These are phyloP conservation scores for Hypoxylon sp. DNA, from an alignment of 2,329 filamentous ascomycete species.

Conservation along the genomic window DNA sequence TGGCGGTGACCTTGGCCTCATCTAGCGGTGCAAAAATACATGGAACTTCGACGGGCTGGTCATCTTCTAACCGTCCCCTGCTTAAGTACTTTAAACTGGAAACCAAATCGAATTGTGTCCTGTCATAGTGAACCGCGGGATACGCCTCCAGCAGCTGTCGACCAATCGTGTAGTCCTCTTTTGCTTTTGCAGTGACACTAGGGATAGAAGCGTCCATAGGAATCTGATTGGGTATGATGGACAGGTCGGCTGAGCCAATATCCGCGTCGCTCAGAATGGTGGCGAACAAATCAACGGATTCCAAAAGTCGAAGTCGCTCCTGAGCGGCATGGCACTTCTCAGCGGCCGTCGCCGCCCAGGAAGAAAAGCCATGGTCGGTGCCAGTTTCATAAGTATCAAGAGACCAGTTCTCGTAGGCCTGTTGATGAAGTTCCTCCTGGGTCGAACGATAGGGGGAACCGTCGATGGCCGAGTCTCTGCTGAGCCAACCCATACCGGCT, in stretches of 20 bases:
- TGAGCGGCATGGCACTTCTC: conserved; percentile 8
- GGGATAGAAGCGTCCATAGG: conserved; percentile 71
- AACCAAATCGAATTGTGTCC: conserved; percentile 45
- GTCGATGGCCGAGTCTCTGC: conserved; percentile 63
- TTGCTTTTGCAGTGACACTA: conserved; percentile 55
- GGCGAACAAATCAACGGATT: conserved; percentile 61
- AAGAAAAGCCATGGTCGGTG: conserved; percentile 50
- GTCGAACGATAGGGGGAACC: conserved; percentile 52
- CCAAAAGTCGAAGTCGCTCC: conserved; percentile 52
- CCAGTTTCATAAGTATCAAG: conserved; percentile 69
- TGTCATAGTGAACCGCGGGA: conserved; percentile 45
- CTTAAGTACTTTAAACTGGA: conserved; percentile 48
- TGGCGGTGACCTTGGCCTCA: conserved; percentile 33
- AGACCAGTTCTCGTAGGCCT: conserved; percentile 73
- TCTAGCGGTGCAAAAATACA: conserved; percentile 22
- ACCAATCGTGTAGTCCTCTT: conserved; percentile 62
- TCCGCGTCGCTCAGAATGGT: conserved; percentile 73
- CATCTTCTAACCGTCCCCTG: conserved; percentile 34
- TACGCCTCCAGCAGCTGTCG: conserved; percentile 58
- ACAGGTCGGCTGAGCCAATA: conserved; percentile 60
- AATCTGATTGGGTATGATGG: conserved; percentile 53
- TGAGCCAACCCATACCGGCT: conserved; percentile 79
- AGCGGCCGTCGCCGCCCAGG: conserved; percentile 44
- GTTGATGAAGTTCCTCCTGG: conserved; percentile 70
- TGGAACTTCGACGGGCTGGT: neutral